phyloP scores from a whole-genome alignment of 768 basidiomycete species.

The Mycena kentingensis region DNA sequence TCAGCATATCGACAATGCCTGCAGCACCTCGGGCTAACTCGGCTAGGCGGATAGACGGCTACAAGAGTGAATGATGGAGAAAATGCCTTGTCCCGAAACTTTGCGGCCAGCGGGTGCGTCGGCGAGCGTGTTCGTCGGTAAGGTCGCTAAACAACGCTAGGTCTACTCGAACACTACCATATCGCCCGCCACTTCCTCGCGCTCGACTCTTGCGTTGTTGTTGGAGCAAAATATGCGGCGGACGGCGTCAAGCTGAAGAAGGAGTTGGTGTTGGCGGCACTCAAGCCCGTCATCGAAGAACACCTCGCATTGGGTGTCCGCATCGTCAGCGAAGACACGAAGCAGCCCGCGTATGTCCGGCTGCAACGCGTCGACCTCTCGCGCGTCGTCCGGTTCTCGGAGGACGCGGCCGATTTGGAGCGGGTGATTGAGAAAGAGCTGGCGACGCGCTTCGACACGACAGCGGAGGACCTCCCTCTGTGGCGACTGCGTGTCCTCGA shows the following conservation, averaged over 20 bases:
- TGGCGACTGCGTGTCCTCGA: constrained; percentile 33
- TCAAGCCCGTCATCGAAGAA: not conserved
- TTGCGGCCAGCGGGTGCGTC: not conserved
- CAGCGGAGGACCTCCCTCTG: constrained; percentile 21
- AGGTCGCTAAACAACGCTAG: not conserved
- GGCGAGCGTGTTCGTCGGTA: not conserved
- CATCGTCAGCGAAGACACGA: not conserved
- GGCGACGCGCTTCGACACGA: constrained; percentile 8
- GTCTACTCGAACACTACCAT: not conserved
- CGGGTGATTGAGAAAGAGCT: constrained; percentile 10
- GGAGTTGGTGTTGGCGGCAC: not conserved
- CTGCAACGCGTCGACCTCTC: not conserved
- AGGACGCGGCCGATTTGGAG: not conserved
- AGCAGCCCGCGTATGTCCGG: not conserved
- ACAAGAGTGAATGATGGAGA: not conserved
- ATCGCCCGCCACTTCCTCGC: not conserved
- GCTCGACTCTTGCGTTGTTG: not conserved
- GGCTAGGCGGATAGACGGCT: too few relatives aligned
- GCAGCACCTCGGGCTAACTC: too few relatives aligned
- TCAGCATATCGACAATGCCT: too few relatives aligned
- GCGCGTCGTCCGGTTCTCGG: not conserved
- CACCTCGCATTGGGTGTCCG: not conserved
- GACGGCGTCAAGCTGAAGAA: not conserved
- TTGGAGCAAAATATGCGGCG: not conserved
- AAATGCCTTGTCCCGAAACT: not conserved